Base-by-base conservation (phyloP, 768 basidiomycete species). In the Hypsizygus marmoreus region DNA sequence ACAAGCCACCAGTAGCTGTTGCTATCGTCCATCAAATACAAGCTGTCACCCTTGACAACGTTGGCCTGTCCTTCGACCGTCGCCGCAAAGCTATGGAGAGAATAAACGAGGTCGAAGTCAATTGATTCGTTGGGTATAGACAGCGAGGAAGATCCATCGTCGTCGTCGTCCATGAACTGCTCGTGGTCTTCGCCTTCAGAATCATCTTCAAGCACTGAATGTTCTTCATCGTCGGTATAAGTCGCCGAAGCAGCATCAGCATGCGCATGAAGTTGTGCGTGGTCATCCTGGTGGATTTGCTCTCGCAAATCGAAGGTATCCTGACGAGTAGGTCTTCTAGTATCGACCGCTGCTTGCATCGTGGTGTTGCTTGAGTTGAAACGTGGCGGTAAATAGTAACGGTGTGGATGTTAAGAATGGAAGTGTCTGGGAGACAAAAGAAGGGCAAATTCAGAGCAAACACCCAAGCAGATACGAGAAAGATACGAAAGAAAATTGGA, bases 1-100 rank as follows among this genome's bases (percentile, higher is more conserved):
- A 99, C 95, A 39, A 98, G 88, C 97, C 97, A 98, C 97, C 97
- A 98, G 71, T 99, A 99, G 68, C 91, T 92, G 67, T 99, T 98
- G 46, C 87, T 92, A 66, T 99, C 97, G 70, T 99, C 97, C 81
- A 98, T 92, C 33, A 99, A 75, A 62, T 93, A 86, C 35, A 99
- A 78, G 51, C 90, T 91, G 75, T 99, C 95, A 19, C 97, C 97
- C 68, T 97, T 98, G 66, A 97, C 91, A 54, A 99, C 97, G 55
- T 91, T 97, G 2, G 97, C 97, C 70, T 99, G 97, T 19, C 97
- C 97, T 60, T 97, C 95, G 26, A 98, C 95, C 0, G 97, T 98
- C 0, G 97, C 97, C 4, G 94, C 88, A 66, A 98, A 98, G 56
- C 89, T 95, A 63, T 95, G 95, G 22, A 97, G 75, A n/a, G 88